These are phyloP conservation scores for Botrytis elliptica DNA, from an alignment of 2,329 filamentous ascomycete species.

Conservation along the genomic window DNA sequence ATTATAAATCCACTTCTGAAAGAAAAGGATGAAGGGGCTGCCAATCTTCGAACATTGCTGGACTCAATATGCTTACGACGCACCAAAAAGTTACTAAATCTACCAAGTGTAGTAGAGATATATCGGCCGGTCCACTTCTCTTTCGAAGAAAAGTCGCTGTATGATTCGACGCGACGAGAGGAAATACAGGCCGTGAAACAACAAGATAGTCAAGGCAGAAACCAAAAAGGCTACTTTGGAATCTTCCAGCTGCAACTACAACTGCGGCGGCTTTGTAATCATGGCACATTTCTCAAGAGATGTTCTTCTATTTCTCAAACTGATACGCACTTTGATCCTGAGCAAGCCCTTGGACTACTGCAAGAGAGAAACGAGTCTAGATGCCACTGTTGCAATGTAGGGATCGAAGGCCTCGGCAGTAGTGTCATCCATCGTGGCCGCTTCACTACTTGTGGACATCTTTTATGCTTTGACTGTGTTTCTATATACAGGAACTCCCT, in stretches of 20 bases:
- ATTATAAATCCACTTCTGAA: constrained; percentile 29
- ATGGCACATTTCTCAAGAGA: constrained; percentile 47
- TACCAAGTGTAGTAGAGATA: constrained; percentile 36
- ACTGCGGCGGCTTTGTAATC: constrained; percentile 50
- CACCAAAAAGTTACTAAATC: constrained; percentile 43
- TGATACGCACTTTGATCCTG: not conserved
- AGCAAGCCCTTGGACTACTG: not conserved
- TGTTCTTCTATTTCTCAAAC: not conserved
- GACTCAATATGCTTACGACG: constrained; percentile 45
- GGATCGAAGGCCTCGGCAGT: not conserved
- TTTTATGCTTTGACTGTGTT: not conserved
- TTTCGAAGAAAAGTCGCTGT: constrained; percentile 37
- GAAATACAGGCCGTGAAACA: constrained; percentile 40
- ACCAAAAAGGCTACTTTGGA: constrained; percentile 37
- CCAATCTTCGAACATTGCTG: constrained; percentile 40
- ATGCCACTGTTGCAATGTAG: not conserved
- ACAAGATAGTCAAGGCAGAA: constrained; percentile 36
- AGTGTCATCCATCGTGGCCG: not conserved
- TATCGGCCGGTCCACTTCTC: constrained; percentile 40
- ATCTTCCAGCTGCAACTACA: constrained; percentile 49
- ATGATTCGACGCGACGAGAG: constrained; percentile 43
- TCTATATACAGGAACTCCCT: not conserved
- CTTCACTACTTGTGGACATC: constrained; percentile 9
- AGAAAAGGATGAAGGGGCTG: constrained; percentile 30
- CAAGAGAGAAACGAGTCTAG: not conserved